These are phyloP conservation scores for Aspergillus indologenus DNA, from an alignment of 495 filamentous ascomycete species.

Conservation along the genomic window DNA sequence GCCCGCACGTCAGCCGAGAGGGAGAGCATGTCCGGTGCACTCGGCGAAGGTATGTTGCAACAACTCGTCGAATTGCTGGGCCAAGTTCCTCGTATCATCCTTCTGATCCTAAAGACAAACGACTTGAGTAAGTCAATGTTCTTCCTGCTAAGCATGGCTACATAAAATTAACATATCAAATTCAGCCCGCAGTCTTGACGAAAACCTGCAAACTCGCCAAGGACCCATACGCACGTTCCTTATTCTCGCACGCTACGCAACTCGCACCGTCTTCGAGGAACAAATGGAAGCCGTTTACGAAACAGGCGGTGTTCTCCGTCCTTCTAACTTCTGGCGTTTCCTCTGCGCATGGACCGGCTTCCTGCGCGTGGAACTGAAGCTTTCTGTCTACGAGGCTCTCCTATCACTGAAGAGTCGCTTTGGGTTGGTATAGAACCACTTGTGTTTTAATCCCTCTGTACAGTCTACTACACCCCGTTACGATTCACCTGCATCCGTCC, in stretches of 20 bases:
- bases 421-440: slow-evolving; percentile 18
- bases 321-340: slow-evolving; percentile 53
- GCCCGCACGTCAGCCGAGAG: slow-evolving; percentile 70
- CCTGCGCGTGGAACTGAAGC: slow-evolving; percentile 60
- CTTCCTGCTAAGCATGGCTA: neutral
- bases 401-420: slow-evolving; percentile 46
- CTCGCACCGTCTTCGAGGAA: slow-evolving; percentile 83
- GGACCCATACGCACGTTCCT: slow-evolving; percentile 87
- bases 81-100: slow-evolving; percentile 84
- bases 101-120: slow-evolving; percentile 97
- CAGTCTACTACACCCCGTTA: neutral
- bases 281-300: slow-evolving; percentile 67
- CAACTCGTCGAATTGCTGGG: slow-evolving; percentile 86
- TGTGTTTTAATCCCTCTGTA: neutral
- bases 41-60: slow-evolving; percentile 83
- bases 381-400: slow-evolving; percentile 58
- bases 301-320: slow-evolving; percentile 54
- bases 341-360: slow-evolving; percentile 56
- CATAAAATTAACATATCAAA: slow-evolving; percentile 6
- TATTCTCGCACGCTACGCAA: slow-evolving; percentile 91
- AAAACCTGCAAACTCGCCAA: slow-evolving; percentile 84
- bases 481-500: neutral
- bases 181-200: slow-evolving; percentile 80
- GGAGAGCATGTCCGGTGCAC: slow-evolving; percentile 71
- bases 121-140: slow-evolving; percentile 68